These are phyloP conservation scores for Corynascus novoguineensis DNA, from an alignment of 495 filamentous ascomycete species.

Conservation along the genomic window DNA sequence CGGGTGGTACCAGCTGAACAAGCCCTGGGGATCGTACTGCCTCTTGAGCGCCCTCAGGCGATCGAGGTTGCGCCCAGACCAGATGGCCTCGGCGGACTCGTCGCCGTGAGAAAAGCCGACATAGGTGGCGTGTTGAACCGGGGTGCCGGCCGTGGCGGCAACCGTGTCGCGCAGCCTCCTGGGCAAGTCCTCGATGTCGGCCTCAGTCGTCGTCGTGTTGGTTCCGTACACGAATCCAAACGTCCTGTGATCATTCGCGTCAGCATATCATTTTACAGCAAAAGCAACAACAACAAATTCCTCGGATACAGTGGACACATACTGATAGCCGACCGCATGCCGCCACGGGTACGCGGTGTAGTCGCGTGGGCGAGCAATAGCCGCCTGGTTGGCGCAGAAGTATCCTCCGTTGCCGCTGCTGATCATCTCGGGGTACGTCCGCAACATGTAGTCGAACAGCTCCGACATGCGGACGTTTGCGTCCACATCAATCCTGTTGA, in stretches of 20 bases:
- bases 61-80: constrained; percentile 27
- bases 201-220: not conserved
- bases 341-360: not conserved
- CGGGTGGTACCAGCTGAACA: constrained; percentile 6
- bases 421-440: not conserved
- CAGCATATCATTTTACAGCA: not conserved
- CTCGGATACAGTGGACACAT: not conserved
- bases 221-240: not conserved
- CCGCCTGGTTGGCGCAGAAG: not conserved
- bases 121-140: constrained; percentile 22
- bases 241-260: not conserved
- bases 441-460: not conserved
- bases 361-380: not conserved
- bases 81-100: constrained; percentile 28
- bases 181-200: not conserved
- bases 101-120: constrained; percentile 37
- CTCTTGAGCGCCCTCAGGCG: constrained; percentile 27
- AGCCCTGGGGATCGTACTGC: constrained; percentile 26
- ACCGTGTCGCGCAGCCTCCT: constrained; percentile 4
- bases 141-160: not conserved
- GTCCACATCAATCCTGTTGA: not conserved
- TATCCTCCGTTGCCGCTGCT: not conserved
- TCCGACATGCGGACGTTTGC: not conserved
- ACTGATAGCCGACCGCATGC: not conserved
- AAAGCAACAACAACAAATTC: not conserved